phyloP scores from a whole-genome alignment of 805 yeast species.

The Kazachstania taianensis region DNA sequence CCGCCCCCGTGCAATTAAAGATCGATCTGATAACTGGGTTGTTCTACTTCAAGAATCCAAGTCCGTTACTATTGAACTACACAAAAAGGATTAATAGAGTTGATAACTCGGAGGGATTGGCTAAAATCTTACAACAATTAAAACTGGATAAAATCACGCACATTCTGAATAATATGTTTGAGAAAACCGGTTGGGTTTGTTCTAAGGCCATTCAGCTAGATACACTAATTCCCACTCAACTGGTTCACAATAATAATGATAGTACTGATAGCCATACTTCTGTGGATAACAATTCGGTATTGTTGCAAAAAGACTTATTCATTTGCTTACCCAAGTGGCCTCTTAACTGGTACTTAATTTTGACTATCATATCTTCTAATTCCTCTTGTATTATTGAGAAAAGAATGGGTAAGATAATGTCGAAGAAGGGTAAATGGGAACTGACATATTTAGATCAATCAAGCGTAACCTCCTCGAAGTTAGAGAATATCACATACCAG shows the following conservation, averaged over 20 bases:
- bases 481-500: slow-evolving; percentile 28
- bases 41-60: slow-evolving; percentile 26
- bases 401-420: slow-evolving; percentile 27
- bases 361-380: slow-evolving; percentile 26
- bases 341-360: slow-evolving; percentile 27
- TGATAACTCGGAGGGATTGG: slow-evolving; percentile 19
- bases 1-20: slow-evolving; percentile 25
- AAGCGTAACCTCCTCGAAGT: slow-evolving; percentile 17
- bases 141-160: slow-evolving; percentile 26
- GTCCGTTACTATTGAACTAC: slow-evolving; percentile 21
- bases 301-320: slow-evolving; percentile 24
- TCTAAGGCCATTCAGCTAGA: slow-evolving; percentile 20
- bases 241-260: slow-evolving; percentile 1
- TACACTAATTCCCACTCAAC: slow-evolving; percentile 16
- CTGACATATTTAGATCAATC: slow-evolving; percentile 23
- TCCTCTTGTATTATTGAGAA: slow-evolving; percentile 26
- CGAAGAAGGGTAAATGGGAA: slow-evolving; percentile 26
- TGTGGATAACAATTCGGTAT: slow-evolving; percentile 2
- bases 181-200: slow-evolving; percentile 29
- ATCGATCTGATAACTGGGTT: slow-evolving; percentile 27
- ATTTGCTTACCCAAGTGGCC: slow-evolving; percentile 30
- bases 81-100: slow-evolving; percentile 23
- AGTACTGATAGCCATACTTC: too few species aligned
- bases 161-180: slow-evolving; percentile 27
- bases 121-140: slow-evolving; percentile 20